Conservation (phyloP, 2,329 filamentous ascomycete species). For the Diaporthe amygdali region DNA sequence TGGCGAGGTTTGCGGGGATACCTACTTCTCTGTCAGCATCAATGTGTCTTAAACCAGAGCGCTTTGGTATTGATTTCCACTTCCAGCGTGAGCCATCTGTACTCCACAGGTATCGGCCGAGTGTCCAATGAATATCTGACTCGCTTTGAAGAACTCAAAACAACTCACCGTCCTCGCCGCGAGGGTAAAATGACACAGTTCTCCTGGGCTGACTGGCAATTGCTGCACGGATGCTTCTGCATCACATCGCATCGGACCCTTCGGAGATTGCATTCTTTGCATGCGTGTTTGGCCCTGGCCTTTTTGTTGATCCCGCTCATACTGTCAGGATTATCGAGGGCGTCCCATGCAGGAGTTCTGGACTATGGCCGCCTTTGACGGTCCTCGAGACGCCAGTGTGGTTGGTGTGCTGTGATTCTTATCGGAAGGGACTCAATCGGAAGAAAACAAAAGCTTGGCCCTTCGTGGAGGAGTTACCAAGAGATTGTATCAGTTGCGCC, state of each 20-base stretch:
- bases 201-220: conserved; percentile 25
- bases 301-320: conserved; percentile 24
- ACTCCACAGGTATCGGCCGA: too few relatives aligned
- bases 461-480: background rate
- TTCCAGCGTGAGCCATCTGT: too few relatives aligned
- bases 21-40: conserved; percentile 2
- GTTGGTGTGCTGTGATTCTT: background rate
- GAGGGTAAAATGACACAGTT: conserved; percentile 28
- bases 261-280: conserved; percentile 29
- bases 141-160: background rate
- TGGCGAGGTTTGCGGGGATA: conserved; percentile 26
- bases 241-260: conserved; percentile 30
- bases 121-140: background rate
- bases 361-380: background rate
- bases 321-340: background rate
- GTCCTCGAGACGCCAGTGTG: background rate
- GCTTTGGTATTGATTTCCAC: background rate
- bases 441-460: background rate
- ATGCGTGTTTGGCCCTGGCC: conserved; percentile 30
- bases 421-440: background rate
- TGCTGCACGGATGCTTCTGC: conserved; percentile 28
- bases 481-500: background rate
- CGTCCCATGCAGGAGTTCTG: background rate
- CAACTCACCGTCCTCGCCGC: conserved; percentile 20
- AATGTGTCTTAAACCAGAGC: background rate